Conservation (phyloP, 805 yeast species). For the Wickerhamomyces strasburgensis region DNA sequence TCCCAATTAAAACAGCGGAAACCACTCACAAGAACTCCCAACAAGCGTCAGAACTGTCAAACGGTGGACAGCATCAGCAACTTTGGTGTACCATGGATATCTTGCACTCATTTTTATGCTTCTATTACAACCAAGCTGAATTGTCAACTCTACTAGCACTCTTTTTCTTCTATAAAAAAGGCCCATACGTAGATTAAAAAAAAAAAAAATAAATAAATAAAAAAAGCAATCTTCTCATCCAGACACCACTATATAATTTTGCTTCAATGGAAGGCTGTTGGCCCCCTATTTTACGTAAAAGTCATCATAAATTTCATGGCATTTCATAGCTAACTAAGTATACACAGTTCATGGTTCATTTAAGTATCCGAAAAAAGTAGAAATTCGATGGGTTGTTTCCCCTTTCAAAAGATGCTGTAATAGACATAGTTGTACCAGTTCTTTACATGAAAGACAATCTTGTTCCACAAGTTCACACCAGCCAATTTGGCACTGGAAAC, state of each 20-base stretch:
- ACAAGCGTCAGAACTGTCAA: conserved; percentile 61
- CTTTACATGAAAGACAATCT: conserved; percentile 3
- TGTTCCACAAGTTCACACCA: conserved; percentile 7
- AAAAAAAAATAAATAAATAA: background rate
- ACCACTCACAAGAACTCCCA: conserved; percentile 41
- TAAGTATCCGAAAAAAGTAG: too few species aligned
- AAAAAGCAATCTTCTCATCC: conserved; percentile 1
- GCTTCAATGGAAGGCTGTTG: too few species aligned
- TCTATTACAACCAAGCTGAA: too few species aligned
- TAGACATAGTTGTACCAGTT: conserved; percentile 9
- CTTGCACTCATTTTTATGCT: conserved; percentile 38
- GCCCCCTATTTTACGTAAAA: too few species aligned
- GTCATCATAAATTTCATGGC: too few species aligned
- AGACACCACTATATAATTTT: conserved; percentile 1
- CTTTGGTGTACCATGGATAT: conserved; percentile 73
- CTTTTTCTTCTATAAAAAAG: conserved; percentile 2
- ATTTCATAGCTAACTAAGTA: too few species aligned
- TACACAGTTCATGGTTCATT: too few species aligned
- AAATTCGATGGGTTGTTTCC: too few species aligned
- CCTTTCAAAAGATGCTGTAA: conserved; percentile 5
- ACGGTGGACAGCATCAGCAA: conserved; percentile 69
- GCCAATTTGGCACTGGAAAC: conserved; percentile 8
- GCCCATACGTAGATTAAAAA: background rate
- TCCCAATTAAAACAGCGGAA: too few species aligned
- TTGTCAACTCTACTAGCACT: background rate